Conservation (phyloP, 2,329 filamentous ascomycete species). For the Penicillium sp. region DNA sequence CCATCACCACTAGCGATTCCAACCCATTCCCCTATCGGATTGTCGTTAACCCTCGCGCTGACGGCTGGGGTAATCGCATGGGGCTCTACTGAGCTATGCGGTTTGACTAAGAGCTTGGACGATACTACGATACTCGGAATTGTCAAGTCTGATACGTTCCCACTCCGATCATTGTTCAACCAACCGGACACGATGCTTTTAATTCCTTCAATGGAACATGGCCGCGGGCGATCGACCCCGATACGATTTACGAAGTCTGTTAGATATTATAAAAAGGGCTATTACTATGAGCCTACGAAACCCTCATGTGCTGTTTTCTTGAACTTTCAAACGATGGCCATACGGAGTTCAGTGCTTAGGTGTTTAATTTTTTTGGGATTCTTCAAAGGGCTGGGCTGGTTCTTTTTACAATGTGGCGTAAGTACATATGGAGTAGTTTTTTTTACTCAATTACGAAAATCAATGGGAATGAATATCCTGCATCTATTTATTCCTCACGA, state of each 20-base stretch:
- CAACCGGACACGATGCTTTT: slow-evolving; percentile 1
- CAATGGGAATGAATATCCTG: neutral
- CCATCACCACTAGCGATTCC: slow-evolving; percentile 85
- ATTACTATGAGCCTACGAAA: neutral
- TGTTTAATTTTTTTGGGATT: neutral
- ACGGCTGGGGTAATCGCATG: slow-evolving; percentile 76
- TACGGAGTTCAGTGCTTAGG: neutral
- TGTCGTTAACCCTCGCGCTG: slow-evolving; percentile 77
- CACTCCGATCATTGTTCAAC: slow-evolving; percentile 1
- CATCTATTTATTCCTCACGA: neutral
- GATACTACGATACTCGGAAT: neutral
- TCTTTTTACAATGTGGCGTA: neutral
- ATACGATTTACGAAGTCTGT: slow-evolving; percentile 5
- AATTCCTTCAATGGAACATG: neutral
- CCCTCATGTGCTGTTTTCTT: neutral
- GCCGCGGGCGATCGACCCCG: neutral
- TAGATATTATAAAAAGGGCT: slow-evolving; percentile 1
- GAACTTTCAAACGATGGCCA: neutral
- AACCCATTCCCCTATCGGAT: slow-evolving; percentile 97
- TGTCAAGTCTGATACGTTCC: neutral
- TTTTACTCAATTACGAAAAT: neutral
- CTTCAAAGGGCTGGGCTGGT: neutral
- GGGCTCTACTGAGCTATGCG: slow-evolving; percentile 61
- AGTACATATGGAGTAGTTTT: neutral
- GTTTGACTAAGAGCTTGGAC: neutral